Conservation (phyloP, 2,329 filamentous ascomycete species). For the Ophiostoma novo-ulmi region DNA sequence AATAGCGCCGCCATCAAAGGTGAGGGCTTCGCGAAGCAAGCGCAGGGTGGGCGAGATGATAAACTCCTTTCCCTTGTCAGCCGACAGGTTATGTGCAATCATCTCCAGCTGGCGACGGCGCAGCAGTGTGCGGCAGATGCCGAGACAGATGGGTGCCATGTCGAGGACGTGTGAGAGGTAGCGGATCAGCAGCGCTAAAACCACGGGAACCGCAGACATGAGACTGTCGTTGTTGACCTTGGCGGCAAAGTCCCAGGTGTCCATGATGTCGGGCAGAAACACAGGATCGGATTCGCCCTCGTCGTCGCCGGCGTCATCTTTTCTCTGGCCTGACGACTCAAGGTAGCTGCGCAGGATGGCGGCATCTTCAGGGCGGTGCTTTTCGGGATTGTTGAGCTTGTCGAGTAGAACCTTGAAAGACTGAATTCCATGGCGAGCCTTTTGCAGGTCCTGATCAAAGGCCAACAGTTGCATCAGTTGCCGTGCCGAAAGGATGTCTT, state of each 20-base stretch:
- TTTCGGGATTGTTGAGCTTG: constrained; percentile 50
- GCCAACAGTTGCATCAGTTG: constrained; percentile 64
- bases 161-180: constrained; percentile 69
- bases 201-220: constrained; percentile 73
- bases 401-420: constrained; percentile 70
- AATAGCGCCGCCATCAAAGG: constrained; percentile 76
- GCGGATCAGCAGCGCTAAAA: constrained; percentile 75
- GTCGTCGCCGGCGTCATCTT: constrained; percentile 38
- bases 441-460: constrained; percentile 65
- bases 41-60: constrained; percentile 84
- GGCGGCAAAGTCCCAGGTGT: constrained; percentile 80
- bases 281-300: constrained; percentile 53
- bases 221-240: constrained; percentile 75
- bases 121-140: constrained; percentile 75
- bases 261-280: constrained; percentile 73
- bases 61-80: constrained; percentile 77
- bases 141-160: constrained; percentile 67
- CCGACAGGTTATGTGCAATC: constrained; percentile 70
- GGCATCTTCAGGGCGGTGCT: constrained; percentile 44
- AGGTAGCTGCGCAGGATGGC: constrained; percentile 67
- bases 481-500: constrained; percentile 57
- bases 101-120: constrained; percentile 77
- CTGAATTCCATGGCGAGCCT: constrained; percentile 65
- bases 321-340: constrained; percentile 41
- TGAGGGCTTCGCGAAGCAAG: constrained; percentile 77